Evolutionary conservation across 306 rosid genomes (phyloP).

Genomic region (Benincasa hispida): DNA sequence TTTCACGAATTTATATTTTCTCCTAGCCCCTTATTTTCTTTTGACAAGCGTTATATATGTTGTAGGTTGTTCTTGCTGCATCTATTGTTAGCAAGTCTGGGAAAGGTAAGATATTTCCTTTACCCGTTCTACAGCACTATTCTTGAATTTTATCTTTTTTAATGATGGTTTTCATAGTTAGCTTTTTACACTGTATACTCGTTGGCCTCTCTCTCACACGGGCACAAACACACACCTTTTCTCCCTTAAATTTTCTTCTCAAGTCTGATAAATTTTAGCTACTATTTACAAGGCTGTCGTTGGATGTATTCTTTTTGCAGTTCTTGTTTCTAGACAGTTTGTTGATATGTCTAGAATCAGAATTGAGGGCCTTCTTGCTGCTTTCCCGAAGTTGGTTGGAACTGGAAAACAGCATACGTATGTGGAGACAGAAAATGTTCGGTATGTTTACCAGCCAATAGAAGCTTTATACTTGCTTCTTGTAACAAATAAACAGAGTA

Average conservation of each 20-base stretch:
- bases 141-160: not conserved
- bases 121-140: not conserved
- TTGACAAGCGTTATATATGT: constrained; percentile 9
- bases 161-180: not conserved
- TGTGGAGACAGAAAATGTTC: constrained; percentile 92
- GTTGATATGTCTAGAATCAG: constrained; percentile 91
- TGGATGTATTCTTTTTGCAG: constrained; percentile 26
- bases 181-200: not conserved
- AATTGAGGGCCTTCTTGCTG: constrained; percentile 96
- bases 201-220: not conserved
- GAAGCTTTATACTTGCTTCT: constrained; percentile 85
- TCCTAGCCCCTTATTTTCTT: not conserved
- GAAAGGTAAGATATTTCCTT: constrained; percentile 49
- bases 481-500: constrained; percentile 93
- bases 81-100: constrained; percentile 84
- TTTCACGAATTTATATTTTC: not conserved
- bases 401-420: constrained; percentile 93
- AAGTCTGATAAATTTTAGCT: not conserved
- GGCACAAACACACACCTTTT: not conserved
- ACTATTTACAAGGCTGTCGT: not conserved
- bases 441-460: constrained; percentile 95
- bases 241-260: not conserved
- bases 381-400: constrained; percentile 93
- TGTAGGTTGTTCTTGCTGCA: constrained; percentile 90
- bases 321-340: constrained; percentile 86